Evolutionary conservation across 1,284 basidiomycete genomes (phyloP), one percentile per base, ranked within the genome.

Genomic region (Ceratobasidium sp.): DNA sequence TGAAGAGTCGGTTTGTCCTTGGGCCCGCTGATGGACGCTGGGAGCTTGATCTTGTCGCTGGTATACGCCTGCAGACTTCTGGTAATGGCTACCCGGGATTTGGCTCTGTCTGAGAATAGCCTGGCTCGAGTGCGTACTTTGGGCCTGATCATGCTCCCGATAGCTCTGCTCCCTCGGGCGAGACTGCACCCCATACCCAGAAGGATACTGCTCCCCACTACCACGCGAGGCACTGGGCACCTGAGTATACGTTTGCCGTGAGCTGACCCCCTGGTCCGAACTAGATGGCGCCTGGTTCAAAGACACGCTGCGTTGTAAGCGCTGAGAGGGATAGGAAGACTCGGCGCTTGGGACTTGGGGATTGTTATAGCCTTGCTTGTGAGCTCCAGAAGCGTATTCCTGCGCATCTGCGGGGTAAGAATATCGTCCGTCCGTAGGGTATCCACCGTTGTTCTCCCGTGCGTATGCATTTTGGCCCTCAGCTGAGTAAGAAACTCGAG

Each of bases 251-350:
- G 7, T 25, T 15, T 54, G 52, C 25, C 52, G 42, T n/a, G 35
- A 45, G 20, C 29, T 42, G 10, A 40, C 27, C 34, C 42, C 52
- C n/a, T n/a, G 40, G 54, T 42, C 38, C 4, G 31, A 47, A 2
- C 10, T 53, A 27, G 52, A 7, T 29, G 25, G 40, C 27, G 31
- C 27, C 22, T 68, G 64, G 35, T 25, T 35, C 17, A 45, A 25
- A 43, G 64, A 68, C 10, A 22, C 49, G 32, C 52, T 68, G 22
- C 52, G 50, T 6, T 56, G 54, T n/a, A 22, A 12, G 2, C n/a
- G 32, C 22, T 68, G 40, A 7, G 32, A 8, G 25, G 64, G 22
- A 34, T 53, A 40, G 7, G 38, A 29, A 6, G 6, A n/a, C 34
- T 38, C 34, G 20, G 52, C 13, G 29, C 40, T 31, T 40, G n/a